A percentile compares a stretch with the other conserved stretches of the same genome.
phyloP scores from a whole-genome alignment of 202 grass and related monocot species.

The Hordeum pubiflorum region DNA sequence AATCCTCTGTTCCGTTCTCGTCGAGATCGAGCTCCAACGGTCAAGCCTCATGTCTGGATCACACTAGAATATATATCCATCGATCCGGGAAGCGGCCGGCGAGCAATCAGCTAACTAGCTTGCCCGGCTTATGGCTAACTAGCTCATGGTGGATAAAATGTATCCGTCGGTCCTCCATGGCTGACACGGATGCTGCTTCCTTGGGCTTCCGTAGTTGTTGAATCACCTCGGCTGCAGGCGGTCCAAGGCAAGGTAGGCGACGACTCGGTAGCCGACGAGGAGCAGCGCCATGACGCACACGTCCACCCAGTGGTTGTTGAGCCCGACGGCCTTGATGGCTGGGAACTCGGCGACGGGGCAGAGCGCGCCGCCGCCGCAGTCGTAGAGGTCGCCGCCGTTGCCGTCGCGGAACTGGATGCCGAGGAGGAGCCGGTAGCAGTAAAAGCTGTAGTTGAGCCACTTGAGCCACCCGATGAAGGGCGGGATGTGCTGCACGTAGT shows the following conservation, averaged over 20 bases:
- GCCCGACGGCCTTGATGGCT: slow-evolving; percentile 75
- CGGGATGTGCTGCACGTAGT: slow-evolving; percentile 96
- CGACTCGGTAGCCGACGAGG: slow-evolving; percentile 75
- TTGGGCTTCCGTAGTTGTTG: background rate
- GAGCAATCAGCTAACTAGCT: background rate
- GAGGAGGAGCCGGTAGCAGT: slow-evolving; percentile 87
- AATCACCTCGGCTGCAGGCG: slow-evolving; percentile 60
- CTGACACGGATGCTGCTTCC: background rate
- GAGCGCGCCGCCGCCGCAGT: slow-evolving; percentile 32
- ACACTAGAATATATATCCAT: background rate
- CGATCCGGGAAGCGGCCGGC: background rate
- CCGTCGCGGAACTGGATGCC: slow-evolving; percentile 62
- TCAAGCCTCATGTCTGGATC: background rate
- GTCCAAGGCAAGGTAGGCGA: slow-evolving; percentile 77
- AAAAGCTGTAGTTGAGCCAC: slow-evolving; percentile 98
- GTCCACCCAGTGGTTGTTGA: slow-evolving; percentile 72
- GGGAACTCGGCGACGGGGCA: slow-evolving; percentile 71
- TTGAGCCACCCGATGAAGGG: slow-evolving; percentile 76
- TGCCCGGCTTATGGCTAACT: background rate
- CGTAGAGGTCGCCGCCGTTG: slow-evolving; percentile 39
- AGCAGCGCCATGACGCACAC: slow-evolving; percentile 88
- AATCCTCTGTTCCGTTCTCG: background rate
- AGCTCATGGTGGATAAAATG: background rate
- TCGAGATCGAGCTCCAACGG: background rate
- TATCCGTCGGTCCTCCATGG: background rate